Evolutionary conservation across 352 stramenopile genomes (phyloP), one percentile per base, ranked within the genome.

Genomic region (Pythium grandisporangium): DNA sequence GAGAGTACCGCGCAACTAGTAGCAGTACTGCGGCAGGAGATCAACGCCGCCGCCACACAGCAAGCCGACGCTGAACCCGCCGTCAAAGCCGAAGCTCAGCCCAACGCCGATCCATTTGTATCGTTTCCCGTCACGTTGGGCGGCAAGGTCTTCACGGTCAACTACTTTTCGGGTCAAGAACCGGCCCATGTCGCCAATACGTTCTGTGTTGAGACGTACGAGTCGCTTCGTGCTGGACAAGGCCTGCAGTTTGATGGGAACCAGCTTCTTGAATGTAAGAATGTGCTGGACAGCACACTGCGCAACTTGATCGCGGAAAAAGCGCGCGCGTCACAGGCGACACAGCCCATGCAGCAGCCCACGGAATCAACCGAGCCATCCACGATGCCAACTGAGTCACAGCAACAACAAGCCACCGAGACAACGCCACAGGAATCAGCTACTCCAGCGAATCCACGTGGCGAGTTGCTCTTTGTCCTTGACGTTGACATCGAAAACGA

Each of bases 171-270:
- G 34, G 65, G 69, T 5, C 64, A 91, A 30, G 66, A 88, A 37
- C 67, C 66, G 0, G 57, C 53, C 13, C 58, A 57, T 44, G 71
- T 66, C 16, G 71, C 75, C 19, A 84, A 83, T 29, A 61, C 53
- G 12, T 88, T 91, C 41, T 91, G 77, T 37, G 60, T 77, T 19
- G 70, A 84, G 51, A 84, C 84, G 53, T 55, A 83, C 42, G 65
- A 84, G 48, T 49, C 66, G 6, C 45, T 87, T 23, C 66, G 65
- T 17, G 49, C 52, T 3, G 64, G 84, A 46, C 21, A 79, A 17
- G 71, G 66, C 10, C 26, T 72, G 3, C 55, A 71, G 7, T 83
- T 90, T 37, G 58, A 78, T 32, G 65, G 60, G 30, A 53, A 84
- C 17, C 61, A 86, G 41, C 55, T 88, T 7, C 45, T 65, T 14